A percentile compares a stretch with the other conserved stretches of the same genome.
Evolutionary conservation across 148 eudicot genomes (phyloP).

Genomic region (Rhododendron williamsianum): DNA sequence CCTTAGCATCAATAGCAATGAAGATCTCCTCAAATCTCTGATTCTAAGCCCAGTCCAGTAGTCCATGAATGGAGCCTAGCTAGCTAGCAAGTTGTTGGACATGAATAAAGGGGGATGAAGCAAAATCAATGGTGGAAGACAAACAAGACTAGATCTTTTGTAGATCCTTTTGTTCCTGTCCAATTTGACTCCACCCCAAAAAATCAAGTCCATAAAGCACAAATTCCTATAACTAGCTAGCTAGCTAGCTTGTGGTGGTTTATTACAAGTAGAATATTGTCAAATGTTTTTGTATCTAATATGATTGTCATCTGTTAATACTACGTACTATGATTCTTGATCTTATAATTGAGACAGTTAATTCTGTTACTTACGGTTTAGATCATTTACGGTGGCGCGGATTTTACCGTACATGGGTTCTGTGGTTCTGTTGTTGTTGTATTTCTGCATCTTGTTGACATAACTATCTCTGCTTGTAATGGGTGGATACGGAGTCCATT

Average conservation of each 20-base stretch:
- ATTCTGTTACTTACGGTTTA: not conserved
- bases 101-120: conserved; percentile 3
- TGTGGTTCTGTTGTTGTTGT: too few species aligned
- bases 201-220: not conserved
- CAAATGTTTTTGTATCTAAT: not conserved
- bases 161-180: conserved; percentile 13
- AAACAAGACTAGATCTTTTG: conserved; percentile 15
- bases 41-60: conserved; percentile 2
- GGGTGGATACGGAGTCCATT: not conserved
- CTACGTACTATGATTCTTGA: not conserved
- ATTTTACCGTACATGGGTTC: not conserved
- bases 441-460: not conserved
- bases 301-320: not conserved
- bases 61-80: not conserved
- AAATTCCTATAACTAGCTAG: conserved; percentile 6
- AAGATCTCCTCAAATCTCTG: not conserved
- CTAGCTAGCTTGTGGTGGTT: conserved; percentile 8
- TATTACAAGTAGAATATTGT: not conserved
- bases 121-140: conserved; percentile 5
- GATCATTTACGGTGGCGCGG: not conserved
- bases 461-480: not conserved
- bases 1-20: conserved; percentile 4
- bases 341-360: not conserved
- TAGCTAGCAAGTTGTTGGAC: not conserved
- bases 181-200: conserved; percentile 6